These are phyloP conservation scores for Rhodotorula taiwanensis DNA, from an alignment of 768 basidiomycete genomes.

Conservation along the genomic window DNA sequence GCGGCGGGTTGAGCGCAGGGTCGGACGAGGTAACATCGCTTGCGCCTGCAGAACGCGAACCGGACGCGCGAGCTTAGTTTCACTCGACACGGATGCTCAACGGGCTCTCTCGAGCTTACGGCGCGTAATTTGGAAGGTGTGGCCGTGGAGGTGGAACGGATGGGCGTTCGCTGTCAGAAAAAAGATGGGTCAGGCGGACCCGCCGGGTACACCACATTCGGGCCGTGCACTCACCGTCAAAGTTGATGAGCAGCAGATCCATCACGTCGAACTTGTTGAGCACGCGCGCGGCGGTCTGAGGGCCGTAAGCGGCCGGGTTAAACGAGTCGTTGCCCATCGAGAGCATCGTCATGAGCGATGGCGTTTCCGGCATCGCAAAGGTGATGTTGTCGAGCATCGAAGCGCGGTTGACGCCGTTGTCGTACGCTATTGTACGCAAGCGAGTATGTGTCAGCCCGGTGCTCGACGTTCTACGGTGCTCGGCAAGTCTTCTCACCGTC, in stretches of 20 bases:
- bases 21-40: constrained; percentile 50
- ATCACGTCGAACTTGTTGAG: constrained; percentile 68
- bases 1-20: constrained; percentile 68
- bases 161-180: constrained; percentile 54
- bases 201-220: no score
- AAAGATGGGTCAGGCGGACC: no score
- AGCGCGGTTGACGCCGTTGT: constrained; percentile 67
- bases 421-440: constrained; percentile 26
- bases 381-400: constrained; percentile 49
- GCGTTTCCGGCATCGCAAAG: constrained; percentile 45
- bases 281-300: constrained; percentile 58
- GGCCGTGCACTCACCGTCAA: constrained; percentile 41
- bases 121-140: constrained; percentile 73
- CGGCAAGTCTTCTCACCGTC: constrained; percentile 43
- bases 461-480: no score
- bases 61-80: not conserved
- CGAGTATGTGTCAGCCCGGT: no score
- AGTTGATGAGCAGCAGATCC: constrained; percentile 57
- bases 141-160: constrained; percentile 63
- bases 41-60: constrained; percentile 1
- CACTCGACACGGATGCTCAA: constrained; percentile 35
- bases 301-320: constrained; percentile 66
- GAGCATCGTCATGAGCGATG: constrained; percentile 66
- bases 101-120: constrained; percentile 49
- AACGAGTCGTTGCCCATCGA: constrained; percentile 61